A percentile compares a stretch with the other conserved stretches of the same genome.
Conservation (phyloP, 768 basidiomycete genomes). For the Lactarius vividus region DNA sequence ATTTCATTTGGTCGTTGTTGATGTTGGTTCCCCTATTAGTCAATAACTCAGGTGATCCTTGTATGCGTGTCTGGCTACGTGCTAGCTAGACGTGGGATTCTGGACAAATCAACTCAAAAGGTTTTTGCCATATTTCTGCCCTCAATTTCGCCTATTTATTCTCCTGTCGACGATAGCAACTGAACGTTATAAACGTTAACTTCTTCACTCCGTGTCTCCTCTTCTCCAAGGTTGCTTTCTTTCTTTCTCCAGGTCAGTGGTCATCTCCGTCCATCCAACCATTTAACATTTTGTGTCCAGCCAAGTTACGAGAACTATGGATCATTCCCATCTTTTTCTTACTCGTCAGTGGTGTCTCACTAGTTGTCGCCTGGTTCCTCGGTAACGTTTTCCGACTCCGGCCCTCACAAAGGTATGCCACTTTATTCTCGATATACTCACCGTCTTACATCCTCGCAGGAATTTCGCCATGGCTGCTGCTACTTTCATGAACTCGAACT, state of each 20-base stretch:
- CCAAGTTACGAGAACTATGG: constrained; percentile 80
- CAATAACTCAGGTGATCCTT: constrained; percentile 85
- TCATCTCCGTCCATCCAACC: neutral
- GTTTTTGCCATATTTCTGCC: constrained; percentile 39
- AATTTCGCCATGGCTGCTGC: constrained; percentile 77
- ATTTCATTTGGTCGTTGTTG: neutral
- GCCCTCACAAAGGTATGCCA: constrained; percentile 68
- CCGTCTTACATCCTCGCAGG: constrained; percentile 37
- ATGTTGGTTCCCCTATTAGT: constrained; percentile 44
- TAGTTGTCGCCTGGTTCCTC: constrained; percentile 60
- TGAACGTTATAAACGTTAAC: constrained; percentile 81
- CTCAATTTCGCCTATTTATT: neutral
- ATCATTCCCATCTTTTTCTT: constrained; percentile 84
- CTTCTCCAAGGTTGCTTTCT: constrained; percentile 95
- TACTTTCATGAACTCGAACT: constrained; percentile 95
- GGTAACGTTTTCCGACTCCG: constrained; percentile 65
- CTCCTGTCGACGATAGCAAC: constrained; percentile 44
- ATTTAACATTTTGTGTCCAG: constrained; percentile 35
- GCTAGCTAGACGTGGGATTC: constrained; percentile 73
- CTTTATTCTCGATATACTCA: neutral
- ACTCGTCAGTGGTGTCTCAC: constrained; percentile 70
- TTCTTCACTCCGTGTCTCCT: constrained; percentile 86
- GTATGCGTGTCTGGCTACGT: constrained; percentile 82
- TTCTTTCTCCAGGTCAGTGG: constrained; percentile 58
- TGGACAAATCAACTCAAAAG: constrained; percentile 89